Evolutionary conservation across 2,329 filamentous ascomycete species (phyloP), one percentile per base, ranked within the genome.

Genomic region (Arachnomyces sp.): DNA sequence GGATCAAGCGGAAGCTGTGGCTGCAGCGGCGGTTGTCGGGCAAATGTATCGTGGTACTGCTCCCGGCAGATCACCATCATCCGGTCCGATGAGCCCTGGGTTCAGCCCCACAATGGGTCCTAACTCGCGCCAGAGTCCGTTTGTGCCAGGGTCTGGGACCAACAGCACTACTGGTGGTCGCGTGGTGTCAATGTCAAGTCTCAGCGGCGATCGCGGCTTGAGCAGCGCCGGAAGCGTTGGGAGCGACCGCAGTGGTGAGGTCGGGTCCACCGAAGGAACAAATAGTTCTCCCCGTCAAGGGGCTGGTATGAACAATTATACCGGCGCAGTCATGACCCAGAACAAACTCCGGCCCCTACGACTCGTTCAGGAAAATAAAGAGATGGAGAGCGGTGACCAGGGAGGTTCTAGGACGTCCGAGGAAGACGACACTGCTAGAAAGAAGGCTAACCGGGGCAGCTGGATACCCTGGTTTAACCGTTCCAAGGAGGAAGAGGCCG

Each of bases 321-420:
- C 80, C 28, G 75, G 71, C 7, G 78, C 74, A n/a, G 70, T 75
- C 7, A 70, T 71, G 56, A 76, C 73, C 15, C 74, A 75, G 50
- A 82, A 81, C 55, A 92, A 92, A 63, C 80, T 93, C 43, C 77
- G 89, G 28, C 90, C 90, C 5, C 69, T 98, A 49, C 76, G 90
- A 12, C 73, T 98, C 21, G 88, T 96, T 34, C 85, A 92, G 63
- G 86, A 94, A 66, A 82, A 82, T 49, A 66, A 63, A 38, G 67
- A 66, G 40, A 55, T 61, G 16, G 54, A 57, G 34, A 59, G 50
- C 25, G 45, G 49, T 29, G 47, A 48, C 14, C 63, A 69, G 44
- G 70, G 72, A 52, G 59, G 60, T 14, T 25, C 21, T 9, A 61
- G 68, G 38, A 61, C 52, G 16, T 49, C 55, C 4, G 61, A 64